Evolutionary conservation across 441 rosid genomes (phyloP), one percentile per base, ranked within the genome.

Genomic region (Populus hybrid): DNA sequence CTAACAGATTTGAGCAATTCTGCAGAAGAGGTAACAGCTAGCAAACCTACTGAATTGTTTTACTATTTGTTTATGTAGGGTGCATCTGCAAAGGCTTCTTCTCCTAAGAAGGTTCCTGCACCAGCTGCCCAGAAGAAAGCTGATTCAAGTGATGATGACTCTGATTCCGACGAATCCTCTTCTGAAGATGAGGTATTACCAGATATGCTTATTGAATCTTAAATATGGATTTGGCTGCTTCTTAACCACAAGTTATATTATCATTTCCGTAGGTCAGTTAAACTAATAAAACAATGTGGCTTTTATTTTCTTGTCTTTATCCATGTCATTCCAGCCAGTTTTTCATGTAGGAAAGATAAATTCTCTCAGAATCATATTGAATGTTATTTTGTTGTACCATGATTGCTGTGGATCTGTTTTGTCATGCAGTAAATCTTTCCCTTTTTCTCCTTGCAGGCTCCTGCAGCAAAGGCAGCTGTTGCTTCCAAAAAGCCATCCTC

Each of bases 61-160:
- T 38, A 8, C 42, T 38, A 38, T 8, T 38, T 38, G 42, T 38
- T 38, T 38, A 8, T 38, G 42, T 8, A 38, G 42, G 42, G 42
- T 10, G 10, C 76, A 36, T 32, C 34, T 71, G 77, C 72, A 2
- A 66, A 80, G 74, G 42, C 46, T 28, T 24, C 77, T 73, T 63
- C 23, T 30, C 10, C 69, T 6, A 81, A 68, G 76, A 78, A 63
- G 34, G 79, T 40, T 78, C 69, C 80, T 36, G 73, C 72, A 20
- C 66, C 75, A 69, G 79, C 35, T 3, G 6, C 75, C 24, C 73
- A 75, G 26, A 80, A 75, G 10, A 77, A 78, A 72, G 72, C 42
- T 69, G 76, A 81, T 34, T 78, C 83, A 50, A 78, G 76, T 67
- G 82, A 77, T n/a, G 66, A 70, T n/a, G 80, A 76, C 23, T 57